phyloP scores from a whole-genome alignment of 106 monocot species.

The Ottelia alismoides region DNA sequence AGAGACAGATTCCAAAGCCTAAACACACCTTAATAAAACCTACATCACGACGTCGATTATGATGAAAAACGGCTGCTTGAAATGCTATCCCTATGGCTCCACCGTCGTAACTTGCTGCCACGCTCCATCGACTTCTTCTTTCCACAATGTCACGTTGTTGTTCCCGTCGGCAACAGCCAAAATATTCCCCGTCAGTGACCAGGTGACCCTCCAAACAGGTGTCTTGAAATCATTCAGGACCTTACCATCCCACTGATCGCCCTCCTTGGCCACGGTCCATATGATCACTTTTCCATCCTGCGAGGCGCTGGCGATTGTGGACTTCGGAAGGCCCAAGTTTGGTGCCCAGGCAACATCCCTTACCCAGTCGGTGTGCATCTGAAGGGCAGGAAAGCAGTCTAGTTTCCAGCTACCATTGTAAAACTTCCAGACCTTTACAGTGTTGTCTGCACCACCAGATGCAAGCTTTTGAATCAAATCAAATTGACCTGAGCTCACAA shows the following conservation, averaged over 20 bases:
- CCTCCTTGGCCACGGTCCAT: slow-evolving; percentile 13
- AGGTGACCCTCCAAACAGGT: slow-evolving; percentile 19
- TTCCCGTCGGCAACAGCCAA: slow-evolving; percentile 19
- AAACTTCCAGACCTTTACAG: slow-evolving; percentile 19
- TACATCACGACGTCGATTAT: no score
- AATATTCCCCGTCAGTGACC: slow-evolving; percentile 22
- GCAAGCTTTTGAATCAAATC: slow-evolving; percentile 9
- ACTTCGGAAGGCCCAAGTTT: slow-evolving; percentile 20
- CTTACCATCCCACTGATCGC: slow-evolving; percentile 21
- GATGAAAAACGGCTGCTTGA: no score
- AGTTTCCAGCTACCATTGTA: slow-evolving; percentile 19
- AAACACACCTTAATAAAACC: no score
- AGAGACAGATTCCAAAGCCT: no score
- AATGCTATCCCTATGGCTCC: slow-evolving; percentile 4
- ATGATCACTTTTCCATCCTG: slow-evolving; percentile 20
- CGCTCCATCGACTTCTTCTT: slow-evolving; percentile 14
- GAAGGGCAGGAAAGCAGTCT: slow-evolving; percentile 18
- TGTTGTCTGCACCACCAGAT: slow-evolving; percentile 20
- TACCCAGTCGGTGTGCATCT: slow-evolving; percentile 16
- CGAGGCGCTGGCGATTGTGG: slow-evolving; percentile 17
- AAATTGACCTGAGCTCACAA: slow-evolving; percentile 5
- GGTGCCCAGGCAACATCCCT: slow-evolving; percentile 23
- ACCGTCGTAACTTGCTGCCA: slow-evolving; percentile 18
- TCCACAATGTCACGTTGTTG: slow-evolving; percentile 19
- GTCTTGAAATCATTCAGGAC: slow-evolving; percentile 20